Conservation (phyloP, 768 basidiomycete genomes). For the Trametes coccinea region DNA sequence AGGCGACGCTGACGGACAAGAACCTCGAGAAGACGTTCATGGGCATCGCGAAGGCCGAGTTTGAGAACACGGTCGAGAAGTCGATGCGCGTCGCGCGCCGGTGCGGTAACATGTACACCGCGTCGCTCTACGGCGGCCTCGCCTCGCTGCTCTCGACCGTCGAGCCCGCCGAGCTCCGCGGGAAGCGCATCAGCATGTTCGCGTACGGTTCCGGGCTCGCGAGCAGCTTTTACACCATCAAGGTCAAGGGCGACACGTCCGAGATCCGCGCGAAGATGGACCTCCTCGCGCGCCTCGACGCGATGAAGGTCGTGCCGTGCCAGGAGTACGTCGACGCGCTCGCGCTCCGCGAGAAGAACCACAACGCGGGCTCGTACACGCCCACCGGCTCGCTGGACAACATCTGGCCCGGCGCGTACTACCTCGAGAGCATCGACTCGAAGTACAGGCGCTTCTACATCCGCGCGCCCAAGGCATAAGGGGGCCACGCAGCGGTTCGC, state of each 20-base stretch:
- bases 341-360: slow-evolving; percentile 95
- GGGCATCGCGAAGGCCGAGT: slow-evolving; percentile 69
- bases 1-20: slow-evolving; percentile 89
- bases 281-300: slow-evolving; percentile 70
- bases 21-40: slow-evolving; percentile 94
- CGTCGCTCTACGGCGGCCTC: slow-evolving; percentile 91
- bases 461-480: slow-evolving; percentile 38
- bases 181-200: slow-evolving; percentile 91
- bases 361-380: slow-evolving; percentile 83
- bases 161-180: slow-evolving; percentile 65
- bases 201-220: slow-evolving; percentile 97
- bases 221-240: slow-evolving; percentile 88
- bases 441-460: slow-evolving; percentile 92
- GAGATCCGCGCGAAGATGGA: slow-evolving; percentile 83
- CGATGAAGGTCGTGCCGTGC: slow-evolving; percentile 90
- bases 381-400: slow-evolving; percentile 87
- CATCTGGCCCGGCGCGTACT: slow-evolving; percentile 93
- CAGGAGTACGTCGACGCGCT: slow-evolving; percentile 90
- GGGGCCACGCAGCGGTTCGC: not conserved
- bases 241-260: slow-evolving; percentile 84
- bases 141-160: slow-evolving; percentile 80
- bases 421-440: slow-evolving; percentile 86
- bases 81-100: slow-evolving; percentile 86
- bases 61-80: slow-evolving; percentile 74
- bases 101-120: slow-evolving; percentile 99